These are phyloP conservation scores for Amesomyces nigricolor DNA, from an alignment of 2,329 filamentous ascomycete species.

Conservation along the genomic window DNA sequence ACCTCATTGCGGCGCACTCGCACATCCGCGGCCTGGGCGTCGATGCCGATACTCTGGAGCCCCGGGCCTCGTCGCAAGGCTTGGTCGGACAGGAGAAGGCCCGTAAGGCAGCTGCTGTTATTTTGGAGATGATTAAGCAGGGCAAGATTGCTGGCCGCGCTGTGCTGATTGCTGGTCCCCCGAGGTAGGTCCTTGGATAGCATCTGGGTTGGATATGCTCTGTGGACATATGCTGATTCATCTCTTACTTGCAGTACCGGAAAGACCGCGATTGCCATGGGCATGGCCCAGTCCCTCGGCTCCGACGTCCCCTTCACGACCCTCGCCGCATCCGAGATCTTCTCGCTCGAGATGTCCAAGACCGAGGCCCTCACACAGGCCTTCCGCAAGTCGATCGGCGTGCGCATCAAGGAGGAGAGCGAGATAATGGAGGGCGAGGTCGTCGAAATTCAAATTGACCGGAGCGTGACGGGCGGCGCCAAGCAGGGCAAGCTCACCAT, in stretches of 20 bases:
- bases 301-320: slow-evolving; percentile 94
- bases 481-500: slow-evolving; percentile 99
- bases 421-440: slow-evolving; percentile 99
- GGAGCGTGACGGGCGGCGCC: slow-evolving; percentile 90
- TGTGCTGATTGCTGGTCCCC: slow-evolving; percentile 89
- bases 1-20: slow-evolving; percentile 96
- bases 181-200: slow-evolving; percentile 49
- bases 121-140: slow-evolving; percentile 98
- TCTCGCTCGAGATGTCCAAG: slow-evolving; percentile 98
- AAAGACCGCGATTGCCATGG: slow-evolving; percentile 98
- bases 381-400: slow-evolving; percentile 97
- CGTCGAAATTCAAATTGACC: slow-evolving; percentile 96
- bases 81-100: slow-evolving; percentile 96
- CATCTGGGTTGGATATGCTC: too few species aligned
- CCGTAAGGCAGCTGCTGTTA: slow-evolving; percentile 90
- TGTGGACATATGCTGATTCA: slow-evolving; percentile 5
- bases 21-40: slow-evolving; percentile 95
- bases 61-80: slow-evolving; percentile 78
- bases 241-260: slow-evolving; percentile 61
- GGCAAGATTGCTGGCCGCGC: slow-evolving; percentile 96
- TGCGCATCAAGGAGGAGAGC: slow-evolving; percentile 97
- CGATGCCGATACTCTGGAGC: slow-evolving; percentile 84
- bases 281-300: slow-evolving; percentile 93
- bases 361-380: slow-evolving; percentile 96
- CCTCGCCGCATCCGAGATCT: slow-evolving; percentile 93